These are phyloP conservation scores for Syzygium oleosum DNA, from an alignment of 345 rosid genomes.

Conservation along the genomic window DNA sequence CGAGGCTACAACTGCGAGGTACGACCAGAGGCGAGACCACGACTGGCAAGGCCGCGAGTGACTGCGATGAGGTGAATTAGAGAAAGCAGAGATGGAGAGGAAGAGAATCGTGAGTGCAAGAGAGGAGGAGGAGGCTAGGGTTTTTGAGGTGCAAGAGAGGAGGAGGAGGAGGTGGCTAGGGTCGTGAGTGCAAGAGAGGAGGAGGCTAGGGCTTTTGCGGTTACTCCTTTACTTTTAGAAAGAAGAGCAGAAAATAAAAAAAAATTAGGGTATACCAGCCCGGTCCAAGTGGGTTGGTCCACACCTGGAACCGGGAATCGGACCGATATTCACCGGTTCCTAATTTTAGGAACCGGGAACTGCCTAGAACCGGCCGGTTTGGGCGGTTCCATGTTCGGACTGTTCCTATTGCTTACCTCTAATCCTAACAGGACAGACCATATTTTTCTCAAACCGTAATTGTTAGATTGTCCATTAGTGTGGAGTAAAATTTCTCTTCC, in stretches of 20 bases:
- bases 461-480: neutral
- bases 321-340: neutral
- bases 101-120: neutral
- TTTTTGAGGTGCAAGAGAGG: neutral
- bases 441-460: neutral
- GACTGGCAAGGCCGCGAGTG: neutral
- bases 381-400: too few relatives aligned
- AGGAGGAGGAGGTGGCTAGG: neutral
- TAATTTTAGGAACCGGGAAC: neutral
- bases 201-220: neutral
- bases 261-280: neutral
- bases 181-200: neutral
- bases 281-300: rapidly evolving
- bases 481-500: neutral
- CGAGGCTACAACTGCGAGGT: neutral
- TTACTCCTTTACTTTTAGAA: neutral
- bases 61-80: neutral
- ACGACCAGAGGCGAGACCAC: neutral
- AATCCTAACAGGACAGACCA: neutral
- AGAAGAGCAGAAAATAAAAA: neutral
- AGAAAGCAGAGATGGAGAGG: neutral
- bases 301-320: neutral
- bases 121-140: neutral
- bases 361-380: rapidly evolving
- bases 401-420: too few relatives aligned